Conservation (phyloP, 2,329 filamentous ascomycete species). For the Metarhizium robertsii region DNA sequence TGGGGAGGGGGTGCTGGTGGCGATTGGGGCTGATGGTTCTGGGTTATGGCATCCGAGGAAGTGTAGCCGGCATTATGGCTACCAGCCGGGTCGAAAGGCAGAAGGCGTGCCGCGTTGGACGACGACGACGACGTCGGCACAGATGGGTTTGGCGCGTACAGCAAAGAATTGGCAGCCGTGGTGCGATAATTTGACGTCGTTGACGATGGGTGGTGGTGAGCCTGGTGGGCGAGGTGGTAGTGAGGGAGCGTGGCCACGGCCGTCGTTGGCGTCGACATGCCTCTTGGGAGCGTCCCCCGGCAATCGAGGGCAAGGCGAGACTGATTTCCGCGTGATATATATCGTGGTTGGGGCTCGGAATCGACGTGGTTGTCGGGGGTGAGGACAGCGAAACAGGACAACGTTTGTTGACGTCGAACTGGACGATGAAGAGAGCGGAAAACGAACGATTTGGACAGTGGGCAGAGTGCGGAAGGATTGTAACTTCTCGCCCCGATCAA, state of each 20-base stretch:
- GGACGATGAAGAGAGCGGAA: background rate
- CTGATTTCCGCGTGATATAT: background rate
- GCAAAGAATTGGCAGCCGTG: constrained; percentile 16
- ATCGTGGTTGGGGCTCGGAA: background rate
- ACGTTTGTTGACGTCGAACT: background rate
- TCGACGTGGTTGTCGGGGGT: background rate
- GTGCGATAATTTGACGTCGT: constrained; percentile 18
- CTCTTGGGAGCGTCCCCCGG: constrained; percentile 2
- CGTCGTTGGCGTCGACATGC: constrained; percentile 75
- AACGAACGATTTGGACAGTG: background rate
- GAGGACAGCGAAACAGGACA: background rate
- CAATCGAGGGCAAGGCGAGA: constrained; percentile 1
- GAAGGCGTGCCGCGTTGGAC: constrained; percentile 16
- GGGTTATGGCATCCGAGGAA: constrained; percentile 22
- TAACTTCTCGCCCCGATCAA: no score
- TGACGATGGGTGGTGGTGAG: constrained; percentile 10
- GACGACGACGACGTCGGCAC: constrained; percentile 17
- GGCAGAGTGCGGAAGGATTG: background rate
- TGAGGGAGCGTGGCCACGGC: constrained; percentile 64
- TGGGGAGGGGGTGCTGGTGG: constrained; percentile 22
- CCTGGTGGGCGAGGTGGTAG: constrained; percentile 29
- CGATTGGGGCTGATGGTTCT: constrained; percentile 15
- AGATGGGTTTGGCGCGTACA: constrained; percentile 11
- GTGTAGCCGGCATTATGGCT: constrained; percentile 20
- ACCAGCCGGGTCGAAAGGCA: constrained; percentile 15